Evolutionary conservation across 2,329 filamentous ascomycete species (phyloP).

Genomic region (Aspergillus latus): DNA sequence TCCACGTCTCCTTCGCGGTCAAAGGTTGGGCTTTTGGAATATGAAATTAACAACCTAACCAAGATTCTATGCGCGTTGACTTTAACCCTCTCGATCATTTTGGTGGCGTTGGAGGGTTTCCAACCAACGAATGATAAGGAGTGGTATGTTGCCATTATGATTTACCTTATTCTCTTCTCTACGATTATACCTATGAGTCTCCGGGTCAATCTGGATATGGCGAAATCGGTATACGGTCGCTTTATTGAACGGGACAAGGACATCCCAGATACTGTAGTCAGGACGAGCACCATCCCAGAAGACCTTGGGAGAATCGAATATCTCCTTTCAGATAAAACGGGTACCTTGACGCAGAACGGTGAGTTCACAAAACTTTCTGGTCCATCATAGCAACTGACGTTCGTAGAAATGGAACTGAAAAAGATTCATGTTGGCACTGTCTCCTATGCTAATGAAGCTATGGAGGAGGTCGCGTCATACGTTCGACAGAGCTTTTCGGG

Average conservation of each 20-base stretch:
- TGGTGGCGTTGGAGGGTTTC: slow-evolving; percentile 86
- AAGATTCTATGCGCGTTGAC: slow-evolving; percentile 94
- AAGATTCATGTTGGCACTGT: slow-evolving; percentile 98
- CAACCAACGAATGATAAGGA: slow-evolving; percentile 52
- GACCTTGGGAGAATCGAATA: slow-evolving; percentile 96
- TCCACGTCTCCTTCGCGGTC: slow-evolving; percentile 90
- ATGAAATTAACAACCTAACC: slow-evolving; percentile 94
- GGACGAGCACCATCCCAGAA: slow-evolving; percentile 96
- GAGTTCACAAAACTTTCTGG: slow-evolving; percentile 24
- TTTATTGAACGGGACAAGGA: slow-evolving; percentile 91
- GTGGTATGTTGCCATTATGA: slow-evolving; percentile 97
- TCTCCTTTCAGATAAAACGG: slow-evolving; percentile 93
- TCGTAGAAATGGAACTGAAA: slow-evolving; percentile 88
- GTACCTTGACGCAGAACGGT: slow-evolving; percentile 92
- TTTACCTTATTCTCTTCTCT: slow-evolving; percentile 98
- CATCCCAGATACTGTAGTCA: slow-evolving; percentile 87
- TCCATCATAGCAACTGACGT: slow-evolving; percentile 22
- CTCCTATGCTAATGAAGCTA: slow-evolving; percentile 96
- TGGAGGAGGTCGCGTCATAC: slow-evolving; percentile 92
- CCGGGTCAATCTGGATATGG: slow-evolving; percentile 94
- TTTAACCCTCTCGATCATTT: slow-evolving; percentile 76
- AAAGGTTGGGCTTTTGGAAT: slow-evolving; percentile 89
- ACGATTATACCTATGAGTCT: slow-evolving; percentile 97
- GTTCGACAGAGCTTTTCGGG: slow-evolving; percentile 77
- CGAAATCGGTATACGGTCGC: slow-evolving; percentile 92